phyloP scores from a whole-genome alignment of 495 filamentous ascomycete genomes.

The Neurospora sp. region DNA sequence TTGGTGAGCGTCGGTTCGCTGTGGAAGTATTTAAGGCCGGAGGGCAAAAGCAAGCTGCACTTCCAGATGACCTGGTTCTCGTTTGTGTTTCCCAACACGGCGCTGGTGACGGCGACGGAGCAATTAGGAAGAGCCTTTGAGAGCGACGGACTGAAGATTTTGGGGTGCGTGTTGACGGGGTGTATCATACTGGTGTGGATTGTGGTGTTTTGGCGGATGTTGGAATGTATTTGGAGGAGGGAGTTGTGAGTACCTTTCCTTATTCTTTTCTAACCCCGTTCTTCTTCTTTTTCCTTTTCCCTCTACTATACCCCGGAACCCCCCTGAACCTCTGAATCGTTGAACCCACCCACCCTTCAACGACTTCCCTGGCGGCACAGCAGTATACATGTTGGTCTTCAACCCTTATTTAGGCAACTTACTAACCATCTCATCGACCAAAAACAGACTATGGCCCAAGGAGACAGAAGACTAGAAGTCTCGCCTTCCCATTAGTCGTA shows the following conservation, averaged over 20 bases:
- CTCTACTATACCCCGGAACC: neutral
- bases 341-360: neutral
- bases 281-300: neutral
- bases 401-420: neutral
- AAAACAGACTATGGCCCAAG: constrained; percentile 21
- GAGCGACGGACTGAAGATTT: constrained; percentile 49
- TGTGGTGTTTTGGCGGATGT: constrained; percentile 60
- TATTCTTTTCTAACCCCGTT: neutral
- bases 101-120: constrained; percentile 60
- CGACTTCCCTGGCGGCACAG: neutral
- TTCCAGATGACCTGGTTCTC: constrained; percentile 88
- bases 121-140: constrained; percentile 58
- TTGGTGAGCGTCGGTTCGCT: constrained; percentile 67
- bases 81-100: constrained; percentile 82
- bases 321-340: too few relatives aligned
- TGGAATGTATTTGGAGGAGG: constrained; percentile 51
- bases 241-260: constrained; percentile 27
- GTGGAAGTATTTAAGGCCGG: constrained; percentile 53
- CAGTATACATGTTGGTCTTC: neutral
- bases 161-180: constrained; percentile 55
- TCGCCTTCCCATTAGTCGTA: neutral
- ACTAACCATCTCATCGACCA: neutral
- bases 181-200: constrained; percentile 59
- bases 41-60: constrained; percentile 41
- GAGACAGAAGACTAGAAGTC: constrained; percentile 13